Conservation (phyloP, 257 asterid genomes). For the Solanum chilense region DNA sequence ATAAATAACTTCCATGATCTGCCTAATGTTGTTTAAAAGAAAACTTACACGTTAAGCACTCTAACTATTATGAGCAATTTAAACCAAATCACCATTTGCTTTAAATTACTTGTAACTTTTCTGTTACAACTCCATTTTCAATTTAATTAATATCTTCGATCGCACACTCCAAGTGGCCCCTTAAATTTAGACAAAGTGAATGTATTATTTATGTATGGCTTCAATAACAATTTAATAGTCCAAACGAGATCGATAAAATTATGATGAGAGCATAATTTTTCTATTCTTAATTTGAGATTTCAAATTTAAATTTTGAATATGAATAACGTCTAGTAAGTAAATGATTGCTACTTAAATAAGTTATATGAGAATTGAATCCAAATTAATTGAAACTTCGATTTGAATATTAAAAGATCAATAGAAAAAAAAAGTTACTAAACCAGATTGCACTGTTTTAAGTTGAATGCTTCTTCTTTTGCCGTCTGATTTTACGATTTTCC, state of each 20-base stretch:
- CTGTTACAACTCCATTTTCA: neutral
- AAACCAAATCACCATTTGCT: neutral
- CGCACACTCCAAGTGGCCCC: neutral
- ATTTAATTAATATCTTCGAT: neutral
- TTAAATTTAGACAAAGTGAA: neutral
- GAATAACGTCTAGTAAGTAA: neutral
- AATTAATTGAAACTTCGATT: neutral
- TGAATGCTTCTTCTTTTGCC: neutral
- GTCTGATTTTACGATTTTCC: neutral
- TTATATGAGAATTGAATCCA: fast-evolving
- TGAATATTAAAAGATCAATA: neutral
- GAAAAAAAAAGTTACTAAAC: neutral
- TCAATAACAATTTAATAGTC: neutral
- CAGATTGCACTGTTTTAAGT: neutral
- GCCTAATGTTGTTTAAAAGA: neutral
- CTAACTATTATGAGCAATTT: neutral
- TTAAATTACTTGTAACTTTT: neutral
- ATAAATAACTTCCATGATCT: neutral
- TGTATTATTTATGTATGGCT: neutral
- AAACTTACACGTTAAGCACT: neutral
- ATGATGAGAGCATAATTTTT: fast-evolving
- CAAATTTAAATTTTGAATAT: fast-evolving
- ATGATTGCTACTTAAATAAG: neutral
- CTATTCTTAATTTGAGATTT: neutral
- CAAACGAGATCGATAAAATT: neutral